phyloP scores from a whole-genome alignment of 345 rosid genomes.

The Psidium friedrichsthalianum region DNA sequence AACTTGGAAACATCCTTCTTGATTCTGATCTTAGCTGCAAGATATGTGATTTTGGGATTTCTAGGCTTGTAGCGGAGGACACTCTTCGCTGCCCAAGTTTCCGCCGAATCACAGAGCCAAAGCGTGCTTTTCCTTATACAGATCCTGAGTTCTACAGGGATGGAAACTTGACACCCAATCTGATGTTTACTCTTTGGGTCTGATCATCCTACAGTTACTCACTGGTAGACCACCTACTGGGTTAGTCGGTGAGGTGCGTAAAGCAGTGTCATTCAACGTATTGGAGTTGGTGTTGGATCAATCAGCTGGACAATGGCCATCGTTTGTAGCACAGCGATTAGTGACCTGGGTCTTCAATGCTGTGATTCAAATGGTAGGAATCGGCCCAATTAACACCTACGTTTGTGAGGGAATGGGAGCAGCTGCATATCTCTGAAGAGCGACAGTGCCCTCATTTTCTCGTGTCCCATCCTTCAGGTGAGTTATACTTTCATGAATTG shows the following conservation, averaged over 20 bases:
- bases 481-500: not conserved
- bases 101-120: constrained; percentile 23
- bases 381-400: constrained; percentile 51
- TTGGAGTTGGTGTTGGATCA: constrained; percentile 40
- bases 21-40: constrained; percentile 61
- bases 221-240: constrained; percentile 48
- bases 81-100: constrained; percentile 30
- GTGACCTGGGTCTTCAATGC: constrained; percentile 45
- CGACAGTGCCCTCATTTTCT: constrained; percentile 52
- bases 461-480: constrained; percentile 71
- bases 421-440: constrained; percentile 42
- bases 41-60: constrained; percentile 59
- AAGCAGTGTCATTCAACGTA: constrained; percentile 28
- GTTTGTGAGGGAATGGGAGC: constrained; percentile 54
- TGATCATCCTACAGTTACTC: constrained; percentile 55
- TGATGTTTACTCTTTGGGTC: constrained; percentile 51
- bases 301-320: constrained; percentile 66
- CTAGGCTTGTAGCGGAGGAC: constrained; percentile 41
- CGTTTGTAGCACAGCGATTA: constrained; percentile 29
- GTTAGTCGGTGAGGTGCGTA: constrained; percentile 39
- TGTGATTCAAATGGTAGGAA: constrained; percentile 36
- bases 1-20: constrained; percentile 55
- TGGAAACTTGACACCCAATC: constrained; percentile 50
- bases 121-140: constrained; percentile 43
- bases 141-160: constrained; percentile 56